These are phyloP conservation scores for Nitzschia inconspicua DNA, from an alignment of 108 stramenopile species.

Conservation along the genomic window DNA sequence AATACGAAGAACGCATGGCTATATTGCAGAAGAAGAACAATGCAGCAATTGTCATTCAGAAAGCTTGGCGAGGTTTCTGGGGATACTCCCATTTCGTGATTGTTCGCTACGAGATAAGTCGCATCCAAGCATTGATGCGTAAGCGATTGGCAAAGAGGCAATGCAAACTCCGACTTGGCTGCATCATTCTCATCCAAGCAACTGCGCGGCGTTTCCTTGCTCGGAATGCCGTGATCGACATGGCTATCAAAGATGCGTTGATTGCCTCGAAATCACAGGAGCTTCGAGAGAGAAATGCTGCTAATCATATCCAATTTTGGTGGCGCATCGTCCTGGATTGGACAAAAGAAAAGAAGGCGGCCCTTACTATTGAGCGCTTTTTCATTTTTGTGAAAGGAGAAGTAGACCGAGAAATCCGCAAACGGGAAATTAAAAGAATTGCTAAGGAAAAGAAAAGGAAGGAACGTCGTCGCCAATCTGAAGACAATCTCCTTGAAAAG, in stretches of 20 bases:
- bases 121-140: constrained; percentile 67
- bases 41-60: constrained; percentile 58
- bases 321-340: constrained; percentile 53
- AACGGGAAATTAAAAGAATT: constrained; percentile 32
- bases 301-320: constrained; percentile 59
- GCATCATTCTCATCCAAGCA: constrained; percentile 72
- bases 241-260: constrained; percentile 19
- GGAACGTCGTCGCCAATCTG: constrained; percentile 26
- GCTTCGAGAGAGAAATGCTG: constrained; percentile 59
- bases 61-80: constrained; percentile 70
- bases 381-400: constrained; percentile 66
- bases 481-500: constrained; percentile 54
- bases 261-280: constrained; percentile 33
- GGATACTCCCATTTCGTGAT: constrained; percentile 63
- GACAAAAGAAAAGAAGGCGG: constrained; percentile 55
- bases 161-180: constrained; percentile 50
- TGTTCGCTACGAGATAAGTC: constrained; percentile 50
- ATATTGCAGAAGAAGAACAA: constrained; percentile 21
- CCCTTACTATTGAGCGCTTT: constrained; percentile 69
- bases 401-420: constrained; percentile 62
- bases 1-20: neutral
- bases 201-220: constrained; percentile 48
- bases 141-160: constrained; percentile 46
- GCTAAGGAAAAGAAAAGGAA: constrained; percentile 45
- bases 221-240: constrained; percentile 22